phyloP scores from a whole-genome alignment of 2,329 filamentous ascomycete genomes.

The Sporothrix mexicana region DNA sequence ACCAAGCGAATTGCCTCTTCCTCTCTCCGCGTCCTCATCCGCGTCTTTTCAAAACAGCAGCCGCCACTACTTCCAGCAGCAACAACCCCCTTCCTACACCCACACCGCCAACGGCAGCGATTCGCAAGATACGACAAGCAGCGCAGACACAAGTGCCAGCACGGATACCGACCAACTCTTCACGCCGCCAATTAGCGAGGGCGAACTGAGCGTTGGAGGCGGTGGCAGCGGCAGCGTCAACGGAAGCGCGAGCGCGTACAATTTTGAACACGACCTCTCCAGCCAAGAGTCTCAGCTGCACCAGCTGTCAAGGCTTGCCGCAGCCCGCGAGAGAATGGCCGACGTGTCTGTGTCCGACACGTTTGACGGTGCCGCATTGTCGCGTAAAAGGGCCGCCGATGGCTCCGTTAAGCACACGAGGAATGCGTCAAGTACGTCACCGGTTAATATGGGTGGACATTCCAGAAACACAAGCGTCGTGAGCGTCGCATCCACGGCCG shows the following conservation, averaged over 20 bases:
- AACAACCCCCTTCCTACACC: conserved; percentile 3
- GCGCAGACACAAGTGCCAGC: conserved; percentile 46
- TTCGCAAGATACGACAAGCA: conserved; percentile 47
- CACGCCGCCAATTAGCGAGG: conserved; percentile 53
- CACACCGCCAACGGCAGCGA: conserved; percentile 33
- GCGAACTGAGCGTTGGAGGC: conserved; percentile 48
- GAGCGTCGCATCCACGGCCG: conserved; percentile 64
- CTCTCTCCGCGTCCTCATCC: conserved; percentile 20
- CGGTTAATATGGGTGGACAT: conserved; percentile 59
- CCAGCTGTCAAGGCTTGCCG: conserved; percentile 64
- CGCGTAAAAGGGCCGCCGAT: conserved; percentile 77
- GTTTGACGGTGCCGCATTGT: conserved; percentile 45
- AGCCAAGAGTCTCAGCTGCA: conserved; percentile 63
- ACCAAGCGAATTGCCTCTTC: conserved; percentile 19
- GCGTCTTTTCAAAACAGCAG: conserved; percentile 34
- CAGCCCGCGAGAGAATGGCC: conserved; percentile 57
- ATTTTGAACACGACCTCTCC: conserved; percentile 45
- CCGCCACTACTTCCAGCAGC: conserved; percentile 34
- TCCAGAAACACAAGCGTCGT: conserved; percentile 75
- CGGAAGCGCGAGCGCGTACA: conserved; percentile 21
- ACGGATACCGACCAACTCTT: conserved; percentile 51
- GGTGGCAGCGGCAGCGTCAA: conserved; percentile 42
- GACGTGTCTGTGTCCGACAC: conserved; percentile 42
- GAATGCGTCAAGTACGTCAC: conserved; percentile 53
- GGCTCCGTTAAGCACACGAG: conserved; percentile 68